Percentiles rank a stretch among this genome's conserved stretches.
Conservation (phyloP, 2,329 filamentous ascomycete species). For the Cryphonectria nitschkei region DNA sequence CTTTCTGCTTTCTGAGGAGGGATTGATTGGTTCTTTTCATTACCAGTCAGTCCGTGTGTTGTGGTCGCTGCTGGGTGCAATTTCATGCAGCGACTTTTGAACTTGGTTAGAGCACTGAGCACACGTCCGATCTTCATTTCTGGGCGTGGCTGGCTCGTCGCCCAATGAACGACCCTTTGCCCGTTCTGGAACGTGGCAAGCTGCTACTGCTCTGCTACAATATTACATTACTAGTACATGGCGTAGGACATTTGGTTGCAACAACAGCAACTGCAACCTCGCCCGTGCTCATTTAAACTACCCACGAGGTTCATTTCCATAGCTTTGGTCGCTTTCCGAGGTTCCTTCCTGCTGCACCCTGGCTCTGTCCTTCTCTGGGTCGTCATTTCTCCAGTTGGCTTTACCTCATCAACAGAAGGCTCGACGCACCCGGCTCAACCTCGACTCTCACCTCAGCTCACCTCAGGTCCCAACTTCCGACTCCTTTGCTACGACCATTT, state of each 20-base stretch:
- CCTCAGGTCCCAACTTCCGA: neutral
- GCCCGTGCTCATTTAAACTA: constrained; percentile 8
- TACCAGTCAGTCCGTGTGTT: too few relatives aligned
- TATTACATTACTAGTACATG: neutral
- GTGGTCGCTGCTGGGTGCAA: too few relatives aligned
- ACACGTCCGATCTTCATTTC: constrained; percentile 10
- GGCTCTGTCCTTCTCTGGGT: neutral
- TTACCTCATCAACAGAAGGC: neutral
- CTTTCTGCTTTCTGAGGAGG: neutral
- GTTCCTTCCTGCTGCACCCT: neutral
- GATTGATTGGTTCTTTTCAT: too few relatives aligned
- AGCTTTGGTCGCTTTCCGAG: neutral
- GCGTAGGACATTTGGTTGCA: neutral
- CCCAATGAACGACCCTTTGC: neutral
- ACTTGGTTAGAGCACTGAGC: neutral
- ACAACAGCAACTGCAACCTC: neutral
- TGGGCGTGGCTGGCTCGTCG: constrained; percentile 4
- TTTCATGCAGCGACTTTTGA: too few relatives aligned
- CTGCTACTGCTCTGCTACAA: neutral
- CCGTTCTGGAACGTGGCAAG: neutral
- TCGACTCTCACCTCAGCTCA: neutral
- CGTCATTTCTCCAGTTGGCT: neutral
- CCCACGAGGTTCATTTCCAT: neutral
- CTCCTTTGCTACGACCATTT: neutral
- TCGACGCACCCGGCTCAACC: too few relatives aligned